Base-by-base conservation (phyloP, 139 green algal species). In the Coccomyxa sp. region DNA sequence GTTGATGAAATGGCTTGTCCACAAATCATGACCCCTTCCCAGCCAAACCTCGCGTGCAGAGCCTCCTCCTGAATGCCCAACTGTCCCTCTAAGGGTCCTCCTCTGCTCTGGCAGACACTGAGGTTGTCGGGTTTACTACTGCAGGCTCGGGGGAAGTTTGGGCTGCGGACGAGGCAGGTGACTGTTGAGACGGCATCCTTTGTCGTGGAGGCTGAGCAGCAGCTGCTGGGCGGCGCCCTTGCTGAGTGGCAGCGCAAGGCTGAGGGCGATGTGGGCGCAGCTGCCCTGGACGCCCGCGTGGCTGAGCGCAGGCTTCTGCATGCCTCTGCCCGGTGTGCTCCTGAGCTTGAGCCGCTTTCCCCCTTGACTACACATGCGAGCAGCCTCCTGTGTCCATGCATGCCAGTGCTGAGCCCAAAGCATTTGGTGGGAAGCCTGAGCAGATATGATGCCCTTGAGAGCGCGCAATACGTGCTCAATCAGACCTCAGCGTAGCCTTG, bases 191-290 rank as follows among this genome's bases (percentile, higher is more conserved):
- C 68, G 39, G 37, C 76, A 40, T 33, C 72, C 8, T 80, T 80
- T 18, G 39, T 80, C 36, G 68, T 39, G 38, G 76, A 80, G 39
- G 76, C 76, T 35, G 76, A 80, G 76, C 64, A 75, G 64, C 64
- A 80, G 39, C 39, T 80, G 18, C 76, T 80, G n/a, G 68, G 76
- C 36, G 76, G 39, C 39, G 76, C 76, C 16, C 38, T 80, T 37
- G 39, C 36, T 0, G 37, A 80, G 31, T 80, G 76, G 76, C 76
- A 80, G 37, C 75, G 68, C 29, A 68, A 36, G 18, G 76, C 76
- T 41, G 76, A 80, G 39, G 68, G 76, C 16, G 64, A 44, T 24
- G 39, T 80, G 18, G 76, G 64, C 22, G 72, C 76, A 8, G 72
- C 55, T 37, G 71, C 71, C 41, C 39, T 80, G 64, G 64, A 75